Evolutionary conservation across 768 basidiomycete species (phyloP).

Genomic region (Pleurotus pulmonarius): DNA sequence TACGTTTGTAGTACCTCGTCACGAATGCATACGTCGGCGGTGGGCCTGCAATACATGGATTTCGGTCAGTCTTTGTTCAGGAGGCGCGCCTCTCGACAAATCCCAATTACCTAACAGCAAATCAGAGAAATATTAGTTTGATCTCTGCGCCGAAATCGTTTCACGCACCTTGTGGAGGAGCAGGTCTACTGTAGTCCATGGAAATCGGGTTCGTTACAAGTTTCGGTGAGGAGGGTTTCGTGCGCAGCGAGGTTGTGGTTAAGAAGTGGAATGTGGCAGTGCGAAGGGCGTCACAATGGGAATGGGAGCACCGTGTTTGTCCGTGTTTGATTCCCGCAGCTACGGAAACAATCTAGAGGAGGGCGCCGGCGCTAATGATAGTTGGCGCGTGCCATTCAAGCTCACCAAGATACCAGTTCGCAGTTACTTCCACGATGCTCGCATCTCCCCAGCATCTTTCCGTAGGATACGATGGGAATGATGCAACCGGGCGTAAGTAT

Average conservation of each 20-base stretch:
- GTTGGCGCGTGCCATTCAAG: too few species aligned
- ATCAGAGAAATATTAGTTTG: not conserved
- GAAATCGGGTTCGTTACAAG: too few species aligned
- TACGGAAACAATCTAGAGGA: too few species aligned
- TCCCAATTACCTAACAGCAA: not conserved
- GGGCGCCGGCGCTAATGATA: too few species aligned
- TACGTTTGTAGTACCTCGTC: constrained; percentile 50
- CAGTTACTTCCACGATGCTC: too few species aligned
- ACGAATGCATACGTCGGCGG: constrained; percentile 61
- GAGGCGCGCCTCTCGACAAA: not conserved
- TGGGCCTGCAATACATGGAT: constrained; percentile 27
- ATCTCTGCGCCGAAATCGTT: not conserved
- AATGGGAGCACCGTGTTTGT: not conserved
- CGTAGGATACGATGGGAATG: too few species aligned
- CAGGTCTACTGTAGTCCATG: constrained; percentile 9
- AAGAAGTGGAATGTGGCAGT: not conserved
- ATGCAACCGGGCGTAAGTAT: too few species aligned
- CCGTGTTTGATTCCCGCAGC: not conserved
- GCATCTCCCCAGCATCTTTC: too few species aligned
- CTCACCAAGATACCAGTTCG: too few species aligned
- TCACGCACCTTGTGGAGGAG: constrained; percentile 10
- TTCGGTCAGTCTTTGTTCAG: not conserved
- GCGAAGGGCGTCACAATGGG: not conserved
- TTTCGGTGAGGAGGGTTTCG: too few species aligned
- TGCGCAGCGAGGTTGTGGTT: not conserved